Evolutionary conservation across 352 stramenopile species (phyloP).

Genomic region (Globisporangium spiculum): DNA sequence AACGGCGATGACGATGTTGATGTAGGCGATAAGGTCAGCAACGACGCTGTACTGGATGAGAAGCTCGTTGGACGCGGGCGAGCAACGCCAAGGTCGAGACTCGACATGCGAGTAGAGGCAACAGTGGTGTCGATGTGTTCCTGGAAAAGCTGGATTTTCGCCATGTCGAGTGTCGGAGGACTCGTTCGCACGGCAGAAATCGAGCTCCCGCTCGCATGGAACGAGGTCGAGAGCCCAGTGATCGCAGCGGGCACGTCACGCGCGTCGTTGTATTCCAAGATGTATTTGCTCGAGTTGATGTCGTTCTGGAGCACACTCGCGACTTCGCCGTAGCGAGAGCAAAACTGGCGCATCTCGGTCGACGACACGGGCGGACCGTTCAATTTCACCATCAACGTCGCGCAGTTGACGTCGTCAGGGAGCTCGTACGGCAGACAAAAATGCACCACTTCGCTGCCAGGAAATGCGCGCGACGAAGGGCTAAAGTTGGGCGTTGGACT

Average conservation of each 20-base stretch:
- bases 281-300: slow-evolving; percentile 36
- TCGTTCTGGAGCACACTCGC: slow-evolving; percentile 68
- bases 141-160: slow-evolving; percentile 66
- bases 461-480: not conserved
- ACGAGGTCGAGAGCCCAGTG: slow-evolving; percentile 26
- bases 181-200: slow-evolving; percentile 47
- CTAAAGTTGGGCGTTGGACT: not conserved
- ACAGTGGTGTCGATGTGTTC: slow-evolving; percentile 34
- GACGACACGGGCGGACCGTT: slow-evolving; percentile 22
- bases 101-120: not conserved
- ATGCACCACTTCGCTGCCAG: slow-evolving; percentile 10
- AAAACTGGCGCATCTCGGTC: slow-evolving; percentile 62
- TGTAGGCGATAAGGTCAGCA: slow-evolving; percentile 59
- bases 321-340: slow-evolving; percentile 65
- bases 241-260: slow-evolving; percentile 48
- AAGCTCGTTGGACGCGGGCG: slow-evolving; percentile 39
- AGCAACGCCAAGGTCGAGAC: not conserved
- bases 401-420: slow-evolving; percentile 60
- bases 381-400: slow-evolving; percentile 53
- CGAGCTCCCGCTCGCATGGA: slow-evolving; percentile 31
- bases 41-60: slow-evolving; percentile 54
- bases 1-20: slow-evolving; percentile 65
- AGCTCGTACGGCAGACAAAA: slow-evolving; percentile 74
- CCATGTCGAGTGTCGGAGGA: slow-evolving; percentile 51
- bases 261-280: slow-evolving; percentile 77